Base-by-base conservation (phyloP, 768 basidiomycete species). In the Auricularia heimuer region DNA sequence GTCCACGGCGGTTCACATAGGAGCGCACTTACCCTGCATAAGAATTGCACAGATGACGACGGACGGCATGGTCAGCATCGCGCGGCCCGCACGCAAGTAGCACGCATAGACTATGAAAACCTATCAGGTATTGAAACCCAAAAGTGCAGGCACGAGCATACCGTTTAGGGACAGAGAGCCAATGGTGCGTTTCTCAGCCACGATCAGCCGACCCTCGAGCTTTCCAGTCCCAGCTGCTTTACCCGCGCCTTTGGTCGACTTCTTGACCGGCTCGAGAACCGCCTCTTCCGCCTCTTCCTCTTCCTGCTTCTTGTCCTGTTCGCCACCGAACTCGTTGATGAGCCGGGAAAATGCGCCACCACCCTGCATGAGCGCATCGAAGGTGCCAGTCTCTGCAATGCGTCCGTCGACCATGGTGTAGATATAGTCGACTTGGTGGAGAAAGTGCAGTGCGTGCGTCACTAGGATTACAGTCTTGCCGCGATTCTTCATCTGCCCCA, bases 181-280 rank as follows among this genome's bases (percentile, higher is more conserved):
- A 0, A 83, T 87, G n/a, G 81, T 81, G 12, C 89, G 79, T 68
- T 77, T 78, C 73, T 90, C 89, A 47, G 83, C 82, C 3, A 83
- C 79, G 62, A 89, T 88, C 33, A 90, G 77, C 24, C 83, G 79
- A 10, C 87, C 88, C 71, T 86, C 86, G 0, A 85, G 74, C 72
- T 83, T 87, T 3, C 86, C 87, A 0, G 80, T 85, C 0, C 85
- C 87, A 0, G 78, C 78, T 3, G 78, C 81, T 3, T 72, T 65
- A 65, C 76, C 70, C 56, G 71, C 68, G 1, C 71, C 70, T 33
- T 70, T 68, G 8, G 76, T 73, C 1, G 79, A 74, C 69, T 80
- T 81, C 47, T 62, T 61, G 16, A 62, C 42, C 2, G 39, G 39
- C 39, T 42, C 39, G 39, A 42, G 39, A 8, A 42, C 39, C 8